Conservation (phyloP, 2,329 filamentous ascomycete genomes). For the Drechslerella coelobrocha region DNA sequence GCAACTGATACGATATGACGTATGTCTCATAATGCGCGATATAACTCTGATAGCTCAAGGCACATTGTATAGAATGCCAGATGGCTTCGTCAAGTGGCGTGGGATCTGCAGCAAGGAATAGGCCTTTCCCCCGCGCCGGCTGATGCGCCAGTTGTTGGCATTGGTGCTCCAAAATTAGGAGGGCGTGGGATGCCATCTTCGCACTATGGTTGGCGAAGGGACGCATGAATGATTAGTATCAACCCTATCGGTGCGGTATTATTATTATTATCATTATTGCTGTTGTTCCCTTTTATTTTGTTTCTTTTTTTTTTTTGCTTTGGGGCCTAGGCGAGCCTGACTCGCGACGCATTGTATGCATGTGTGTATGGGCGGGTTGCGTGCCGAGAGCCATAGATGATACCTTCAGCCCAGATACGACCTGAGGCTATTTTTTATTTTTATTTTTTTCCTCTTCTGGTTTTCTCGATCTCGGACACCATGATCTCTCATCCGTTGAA, state of each 20-base stretch:
- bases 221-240: conserved; percentile 6
- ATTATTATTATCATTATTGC: background rate
- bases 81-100: conserved; percentile 6
- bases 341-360: too few species aligned
- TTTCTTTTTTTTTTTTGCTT: background rate
- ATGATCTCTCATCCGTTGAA: background rate
- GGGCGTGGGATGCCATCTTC: conserved; percentile 41
- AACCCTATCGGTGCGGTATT: conserved; percentile 5
- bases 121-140: background rate
- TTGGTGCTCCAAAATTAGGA: conserved; percentile 7
- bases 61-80: background rate
- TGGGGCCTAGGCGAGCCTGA: background rate
- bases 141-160: background rate
- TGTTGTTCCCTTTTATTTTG: background rate
- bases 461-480: background rate
- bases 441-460: too few species aligned
- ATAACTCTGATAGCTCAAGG: conserved; percentile 30
- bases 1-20: conserved; percentile 35
- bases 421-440: too few species aligned
- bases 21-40: conserved; percentile 51
- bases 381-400: conserved; percentile 1
- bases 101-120: conserved; percentile 44
- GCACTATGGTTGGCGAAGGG: conserved; percentile 22
- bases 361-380: background rate
- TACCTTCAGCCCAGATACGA: conserved; percentile 2